Evolutionary conservation across 441 rosid genomes (phyloP), one percentile per base, ranked within the genome.

Genomic region (Sinapis alba): DNA sequence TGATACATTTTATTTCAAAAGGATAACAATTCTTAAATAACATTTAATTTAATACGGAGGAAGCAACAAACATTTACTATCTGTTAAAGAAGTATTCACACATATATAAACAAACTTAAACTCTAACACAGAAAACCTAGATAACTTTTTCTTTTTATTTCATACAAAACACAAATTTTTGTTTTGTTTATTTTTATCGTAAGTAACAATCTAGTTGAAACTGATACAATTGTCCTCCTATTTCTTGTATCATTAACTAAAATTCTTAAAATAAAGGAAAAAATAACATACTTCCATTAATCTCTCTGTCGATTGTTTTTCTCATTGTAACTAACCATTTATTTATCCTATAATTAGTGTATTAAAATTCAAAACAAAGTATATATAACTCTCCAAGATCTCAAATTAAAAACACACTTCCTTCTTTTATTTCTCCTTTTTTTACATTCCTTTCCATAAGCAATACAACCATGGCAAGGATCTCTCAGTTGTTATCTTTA

Each of bases 381-480:
- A 73, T 73, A 73, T 65, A 73, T 65, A 73, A 11, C 28, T 11
- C 27, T 57, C 34, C 59, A 20, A 27, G 50, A 65, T 65, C 65
- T 41, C 65, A 65, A 28, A 57, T 54, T 2, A 73, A 65, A 34
- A 38, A 11, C n/a, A 7, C 12, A 73, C 60, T 56, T 73, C 71
- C 77, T 73, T 65, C 23, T 16, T 41, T 63, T 50, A 2, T 41
- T 5, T 4, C 24, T 18, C 62, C 3, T 36, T 64, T n/a, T 8
- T 23, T 8, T n/a, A 47, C 24, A 45, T 59, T 47, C 6, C 57
- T 63, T 64, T 45, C 18, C 64, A 64, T 19, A 54, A 64, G 24
- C 47, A 65, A 28, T 58, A 36, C 75, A 69, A 56, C 79, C 65
- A 76, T 76, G 79, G 60, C 79, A 41, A 76, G 51, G 53, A 27